Base-by-base conservation (phyloP, 441 rosid genomes). In the Euphorbia celastroides region DNA sequence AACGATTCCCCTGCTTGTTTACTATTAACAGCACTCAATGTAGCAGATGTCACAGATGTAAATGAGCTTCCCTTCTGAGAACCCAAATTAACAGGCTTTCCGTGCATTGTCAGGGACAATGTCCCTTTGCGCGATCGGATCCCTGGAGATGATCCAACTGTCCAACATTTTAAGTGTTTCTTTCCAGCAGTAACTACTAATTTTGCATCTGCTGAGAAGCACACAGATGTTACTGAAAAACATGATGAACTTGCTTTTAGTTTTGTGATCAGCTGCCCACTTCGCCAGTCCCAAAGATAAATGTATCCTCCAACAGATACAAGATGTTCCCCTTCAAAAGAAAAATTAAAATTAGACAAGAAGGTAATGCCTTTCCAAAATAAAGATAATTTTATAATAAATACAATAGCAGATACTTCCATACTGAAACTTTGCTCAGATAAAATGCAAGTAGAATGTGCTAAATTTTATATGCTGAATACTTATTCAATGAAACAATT, bases 231-330 rank as follows among this genome's bases (percentile, higher is more conserved):
- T 64, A 86, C 79, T 30, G 82, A 83, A 74, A 85, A 81, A 79
- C 64, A 77, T 66, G 73, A 76, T 69, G 90, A 83, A 72, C 82
- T 87, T 60, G 89, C 92, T 78, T 87, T 92, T 66, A 92, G 78
- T 80, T 92, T 92, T 0, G 88, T 79, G 25, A 84, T 77, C 74
- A 89, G 70, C 52, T 66, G 64, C 38, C 80, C 84, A 72, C 66
- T 86, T 70, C 80, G 81, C 94, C 90, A 86, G 61, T 89, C 89
- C 97, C 96, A 92, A 22, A 92, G 81, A 75, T 83, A 87, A 62
- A 89, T 83, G 65, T 87, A 92, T 60, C 88, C 96, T 66, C 97
- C 96, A 80, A 86, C 94, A 65, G 85, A 81, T 72, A 85, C 89
- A 67, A 89, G 70, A 79, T 87, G 84, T 57, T 84, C 89, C 55